Conservation (phyloP, 2,329 filamentous ascomycete species). For the Thielaviopsis populi region DNA sequence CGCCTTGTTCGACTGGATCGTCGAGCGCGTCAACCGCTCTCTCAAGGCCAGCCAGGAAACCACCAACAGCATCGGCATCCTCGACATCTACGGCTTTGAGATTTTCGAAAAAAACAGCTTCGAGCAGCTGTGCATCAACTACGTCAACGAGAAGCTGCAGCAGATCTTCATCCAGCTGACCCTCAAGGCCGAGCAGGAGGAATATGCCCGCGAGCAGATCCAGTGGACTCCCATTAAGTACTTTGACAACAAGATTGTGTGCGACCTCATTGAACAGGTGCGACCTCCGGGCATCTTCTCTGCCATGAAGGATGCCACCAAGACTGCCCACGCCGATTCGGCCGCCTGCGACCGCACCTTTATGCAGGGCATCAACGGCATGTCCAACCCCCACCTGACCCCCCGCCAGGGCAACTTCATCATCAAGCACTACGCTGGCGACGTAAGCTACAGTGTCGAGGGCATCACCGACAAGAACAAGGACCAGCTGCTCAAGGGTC, state of each 20-base stretch:
- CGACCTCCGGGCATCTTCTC: constrained; percentile 87
- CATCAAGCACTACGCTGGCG: constrained; percentile 96
- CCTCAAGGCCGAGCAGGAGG: constrained; percentile 90
- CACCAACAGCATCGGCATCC: constrained; percentile 79
- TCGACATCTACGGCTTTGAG: constrained; percentile 98
- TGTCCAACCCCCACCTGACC: constrained; percentile 82
- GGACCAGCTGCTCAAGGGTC: constrained; percentile 86
- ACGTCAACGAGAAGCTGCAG: constrained; percentile 97
- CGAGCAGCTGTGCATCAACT: constrained; percentile 98
- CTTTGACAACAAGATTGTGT: constrained; percentile 98
- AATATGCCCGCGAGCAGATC: constrained; percentile 91
- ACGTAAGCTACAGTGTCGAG: constrained; percentile 85
- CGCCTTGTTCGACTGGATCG: constrained; percentile 98
- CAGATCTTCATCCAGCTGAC: constrained; percentile 99
- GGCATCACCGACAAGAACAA: constrained; percentile 99
- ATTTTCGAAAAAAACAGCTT: constrained; percentile 99
- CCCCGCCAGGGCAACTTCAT: constrained; percentile 92
- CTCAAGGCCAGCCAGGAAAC: constrained; percentile 62
- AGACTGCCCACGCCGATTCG: constrained; percentile 93
- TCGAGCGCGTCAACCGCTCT: constrained; percentile 78
- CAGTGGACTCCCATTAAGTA: constrained; percentile 99
- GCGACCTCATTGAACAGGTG: constrained; percentile 86
- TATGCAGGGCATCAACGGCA: constrained; percentile 78
- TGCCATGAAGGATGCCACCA: constrained; percentile 91
- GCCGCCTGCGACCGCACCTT: constrained; percentile 90